phyloP scores from a whole-genome alignment of 441 rosid species.

The Hura crepitans region DNA sequence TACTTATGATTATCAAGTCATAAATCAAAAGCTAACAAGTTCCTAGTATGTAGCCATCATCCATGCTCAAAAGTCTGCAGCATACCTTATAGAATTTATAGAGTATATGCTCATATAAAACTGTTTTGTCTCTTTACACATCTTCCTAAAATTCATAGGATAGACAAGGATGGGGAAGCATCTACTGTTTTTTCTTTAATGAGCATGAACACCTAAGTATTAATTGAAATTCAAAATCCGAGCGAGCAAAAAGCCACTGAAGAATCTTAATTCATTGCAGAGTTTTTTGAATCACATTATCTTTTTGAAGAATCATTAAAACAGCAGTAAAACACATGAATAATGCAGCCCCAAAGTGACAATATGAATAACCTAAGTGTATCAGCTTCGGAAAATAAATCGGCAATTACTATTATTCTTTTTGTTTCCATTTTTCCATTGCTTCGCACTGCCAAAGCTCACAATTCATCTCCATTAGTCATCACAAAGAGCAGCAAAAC shows the following conservation, averaged over 20 bases:
- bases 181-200: background rate
- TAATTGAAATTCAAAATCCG: background rate
- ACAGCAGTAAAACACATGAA: background rate
- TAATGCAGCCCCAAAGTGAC: background rate
- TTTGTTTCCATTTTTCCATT: too few species aligned
- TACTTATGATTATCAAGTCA: constrained; percentile 10
- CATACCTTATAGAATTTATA: background rate
- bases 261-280: background rate
- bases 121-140: background rate
- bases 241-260: background rate
- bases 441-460: background rate
- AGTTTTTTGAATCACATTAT: background rate
- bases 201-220: background rate
- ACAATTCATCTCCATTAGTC: background rate
- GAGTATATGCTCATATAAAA: background rate
- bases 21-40: background rate
- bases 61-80: background rate
- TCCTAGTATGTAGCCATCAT: background rate
- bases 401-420: background rate
- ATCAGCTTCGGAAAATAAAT: background rate
- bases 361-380: background rate
- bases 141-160: background rate
- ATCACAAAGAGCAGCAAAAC: background rate
- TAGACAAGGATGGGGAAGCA: background rate
- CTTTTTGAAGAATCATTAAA: background rate